Evolutionary conservation across 768 basidiomycete genomes (phyloP).

Genomic region (Boletus eberwhitei): DNA sequence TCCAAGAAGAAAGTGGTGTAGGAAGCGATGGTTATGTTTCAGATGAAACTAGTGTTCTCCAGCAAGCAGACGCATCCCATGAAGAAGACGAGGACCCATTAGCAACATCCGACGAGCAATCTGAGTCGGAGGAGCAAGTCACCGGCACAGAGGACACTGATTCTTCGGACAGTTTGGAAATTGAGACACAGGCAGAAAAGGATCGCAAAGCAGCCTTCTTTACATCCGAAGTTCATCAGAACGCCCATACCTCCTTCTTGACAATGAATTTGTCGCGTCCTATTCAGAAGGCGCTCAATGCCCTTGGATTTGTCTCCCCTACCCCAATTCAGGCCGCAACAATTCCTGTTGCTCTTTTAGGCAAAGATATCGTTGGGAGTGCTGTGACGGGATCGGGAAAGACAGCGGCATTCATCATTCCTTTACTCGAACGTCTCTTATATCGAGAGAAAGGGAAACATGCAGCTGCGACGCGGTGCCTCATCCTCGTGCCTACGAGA

Average conservation of each 20-base stretch:
- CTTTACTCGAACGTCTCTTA: constrained; percentile 87
- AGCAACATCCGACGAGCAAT: constrained; percentile 31
- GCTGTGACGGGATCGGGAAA: constrained; percentile 98
- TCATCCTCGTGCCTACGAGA: constrained; percentile 91
- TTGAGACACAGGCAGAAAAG: constrained; percentile 54
- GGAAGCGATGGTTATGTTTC: constrained; percentile 16
- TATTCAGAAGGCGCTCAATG: constrained; percentile 84
- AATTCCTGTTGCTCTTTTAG: constrained; percentile 89
- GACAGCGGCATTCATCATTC: constrained; percentile 95
- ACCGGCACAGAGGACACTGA: constrained; percentile 36
- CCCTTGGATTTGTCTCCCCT: constrained; percentile 75
- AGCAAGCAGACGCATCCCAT: constrained; percentile 29
- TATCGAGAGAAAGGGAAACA: constrained; percentile 90
- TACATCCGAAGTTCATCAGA: constrained; percentile 51
- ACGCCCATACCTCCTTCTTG: constrained; percentile 75
- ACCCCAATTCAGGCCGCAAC: constrained; percentile 96
- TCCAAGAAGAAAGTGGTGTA: constrained; percentile 37
- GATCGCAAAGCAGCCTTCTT: constrained; percentile 88
- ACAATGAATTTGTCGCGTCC: constrained; percentile 96
- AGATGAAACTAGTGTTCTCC: constrained; percentile 5
- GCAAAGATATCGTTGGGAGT: constrained; percentile 93
- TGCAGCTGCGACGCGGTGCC: constrained; percentile 82
- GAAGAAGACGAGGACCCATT: constrained; percentile 33
- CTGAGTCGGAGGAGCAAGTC: constrained; percentile 27
- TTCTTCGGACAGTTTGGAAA: constrained; percentile 61